Percentiles rank a stretch among this genome's conserved stretches.
Conservation (phyloP, 176 grass and related monocot species). For the Miscanthus lutarioriparius region DNA sequence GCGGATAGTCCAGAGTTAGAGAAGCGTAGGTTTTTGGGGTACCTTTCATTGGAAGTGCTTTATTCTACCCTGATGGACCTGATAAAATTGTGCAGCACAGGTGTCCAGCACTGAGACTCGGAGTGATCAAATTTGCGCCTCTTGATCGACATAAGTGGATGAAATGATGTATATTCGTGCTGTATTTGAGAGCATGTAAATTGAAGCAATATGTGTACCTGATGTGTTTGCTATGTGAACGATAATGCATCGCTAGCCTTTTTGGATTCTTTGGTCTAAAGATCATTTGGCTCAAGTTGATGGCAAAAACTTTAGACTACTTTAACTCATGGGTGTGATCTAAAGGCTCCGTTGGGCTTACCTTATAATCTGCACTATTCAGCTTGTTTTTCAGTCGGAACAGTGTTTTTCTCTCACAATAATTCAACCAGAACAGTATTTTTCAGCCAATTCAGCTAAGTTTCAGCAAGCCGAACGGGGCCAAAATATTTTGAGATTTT, state of each 20-base stretch:
- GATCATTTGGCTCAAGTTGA: not conserved
- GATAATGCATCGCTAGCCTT: not conserved
- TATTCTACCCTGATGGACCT: constrained; percentile 77
- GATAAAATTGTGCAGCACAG: constrained; percentile 63
- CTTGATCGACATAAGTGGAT: not conserved
- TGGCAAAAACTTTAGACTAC: not conserved
- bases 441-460: too few relatives aligned
- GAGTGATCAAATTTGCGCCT: not conserved
- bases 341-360: too few relatives aligned
- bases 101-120: constrained; percentile 44
- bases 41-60: constrained; percentile 72
- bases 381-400: too few relatives aligned
- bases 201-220: not conserved
- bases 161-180: not conserved
- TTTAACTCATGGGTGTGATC: not conserved
- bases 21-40: constrained; percentile 65
- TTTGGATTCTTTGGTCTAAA: not conserved
- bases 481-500: too few relatives aligned
- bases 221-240: not conserved
- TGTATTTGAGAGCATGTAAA: not conserved
- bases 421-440: too few relatives aligned
- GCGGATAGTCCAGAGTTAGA: constrained; percentile 40
- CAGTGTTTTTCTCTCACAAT: too few relatives aligned
- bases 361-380: too few relatives aligned
- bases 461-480: too few relatives aligned